Base-by-base conservation (phyloP, 2,329 filamentous ascomycete genomes). In the Clathrospora elynae region DNA sequence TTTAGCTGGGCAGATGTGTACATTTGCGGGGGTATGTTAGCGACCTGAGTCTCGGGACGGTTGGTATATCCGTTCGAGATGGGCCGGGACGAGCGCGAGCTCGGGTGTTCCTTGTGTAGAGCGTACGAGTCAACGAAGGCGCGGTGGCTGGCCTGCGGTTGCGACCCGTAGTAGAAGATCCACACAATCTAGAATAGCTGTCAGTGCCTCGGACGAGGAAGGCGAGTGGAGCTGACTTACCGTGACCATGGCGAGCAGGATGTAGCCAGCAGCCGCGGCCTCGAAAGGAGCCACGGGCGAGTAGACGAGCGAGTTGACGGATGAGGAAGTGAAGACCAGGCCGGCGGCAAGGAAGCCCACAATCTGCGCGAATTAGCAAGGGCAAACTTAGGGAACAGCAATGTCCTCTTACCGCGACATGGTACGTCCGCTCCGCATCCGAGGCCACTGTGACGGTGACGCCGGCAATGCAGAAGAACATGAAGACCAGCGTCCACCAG, bases 141-240 rank as follows among this genome's bases (percentile, higher is more conserved):
- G 61, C 92, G 88, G 52, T 91, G 88, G 40, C 86, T 82, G 11
- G 91, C 88, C 28, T 89, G 88, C 1, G 92, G 90, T 12, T 90
- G 87, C 2, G 92, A 96, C 62, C 93, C 93, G 64, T 96, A 99
- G 78, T 97, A 97, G 74, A 97, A 95, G 59, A 96, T 96, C 93
- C 93, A 99, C 46, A 97, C 83, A 60, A 96, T 88, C 91, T 96
- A 59, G 24, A 26, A 11, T 11, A 30, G 36, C 25, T 11, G 51
- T 70, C 49, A 71, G 64, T 23, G 8, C n/a, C n/a, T n/a, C n/a
- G n/a, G n/a, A n/a, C n/a, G n/a, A n/a, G n/a, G n/a, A n/a, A n/a
- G n/a, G n/a, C n/a, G n/a, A n/a, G n/a, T n/a, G n/a, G n/a, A n/a
- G n/a, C 16, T 37, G 19, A 77, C 88, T 64, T 82, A 96, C 91